Base-by-base conservation (phyloP, 768 basidiomycete genomes). In the Calocybe indica region DNA sequence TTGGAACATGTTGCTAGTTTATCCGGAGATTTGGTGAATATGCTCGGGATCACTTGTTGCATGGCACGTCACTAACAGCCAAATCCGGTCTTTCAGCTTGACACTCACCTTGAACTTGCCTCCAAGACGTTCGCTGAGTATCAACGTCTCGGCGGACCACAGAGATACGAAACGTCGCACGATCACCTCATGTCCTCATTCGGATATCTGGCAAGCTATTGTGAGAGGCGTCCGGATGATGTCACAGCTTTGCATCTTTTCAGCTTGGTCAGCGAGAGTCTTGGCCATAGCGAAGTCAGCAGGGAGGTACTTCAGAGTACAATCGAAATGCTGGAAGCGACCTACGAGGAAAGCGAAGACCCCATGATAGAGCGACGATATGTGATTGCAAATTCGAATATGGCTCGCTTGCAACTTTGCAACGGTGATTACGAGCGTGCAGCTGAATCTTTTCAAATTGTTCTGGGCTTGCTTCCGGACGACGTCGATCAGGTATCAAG, bases 301-400 rank as follows among this genome's bases (percentile, higher is more conserved):
- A 66, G 74, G 11, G 64, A 70, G 22, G 67, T 81, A 32, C 71
- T 93, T 36, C 63, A 71, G 32, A 74, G 73, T 29, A 82, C 87
- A 1, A 88, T 91, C 10, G 50, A 63, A 3, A 71, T 92, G 7
- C 69, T 98, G n/a, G 95, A 98, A 63, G 75, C 80, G 1, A 75
- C 78, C 28, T 99, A 96, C 66, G 96, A 99, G 62, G 82, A 86
- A 45, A 79, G 78, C 10, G 96, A 99, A 63, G 85, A 91, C 45
- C 65, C 83, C 1, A 67, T 72, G 15, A 79, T 91, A 8, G 96
- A 97, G 64, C 68, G 73, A 43, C 83, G 79, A 45, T 99, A 86
- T 58, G 80, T 78, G 5, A 79, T 92, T 35, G 89, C 93, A 0
- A 88, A 93, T 52, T 69, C 79, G 15, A 95, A 88, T 49, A 68